Conservation (phyloP, 2,329 filamentous ascomycete genomes). For the Monosporascus sp. region DNA sequence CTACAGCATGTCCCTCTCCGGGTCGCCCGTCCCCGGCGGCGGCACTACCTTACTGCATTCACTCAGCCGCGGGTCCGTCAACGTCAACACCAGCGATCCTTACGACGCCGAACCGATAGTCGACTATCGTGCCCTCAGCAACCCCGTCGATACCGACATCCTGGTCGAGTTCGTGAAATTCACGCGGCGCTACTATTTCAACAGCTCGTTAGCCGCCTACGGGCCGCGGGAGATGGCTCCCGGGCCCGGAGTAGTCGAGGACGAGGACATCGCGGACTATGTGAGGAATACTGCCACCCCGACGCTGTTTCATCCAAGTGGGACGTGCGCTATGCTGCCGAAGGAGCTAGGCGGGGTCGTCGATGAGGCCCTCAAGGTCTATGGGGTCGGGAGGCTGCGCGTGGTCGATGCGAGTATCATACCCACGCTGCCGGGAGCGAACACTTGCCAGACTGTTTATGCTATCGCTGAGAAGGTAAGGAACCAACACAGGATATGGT, state of each 20-base stretch:
- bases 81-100: constrained; percentile 33
- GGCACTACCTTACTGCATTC: constrained; percentile 31
- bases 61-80: constrained; percentile 31
- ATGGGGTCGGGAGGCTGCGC: constrained; percentile 38
- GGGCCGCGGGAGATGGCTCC: constrained; percentile 28
- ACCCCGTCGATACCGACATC: constrained; percentile 32
- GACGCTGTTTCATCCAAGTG: constrained; percentile 34
- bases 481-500: neutral
- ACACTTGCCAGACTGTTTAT: constrained; percentile 46
- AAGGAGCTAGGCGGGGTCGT: constrained; percentile 39
- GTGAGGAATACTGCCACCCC: constrained; percentile 15
- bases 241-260: constrained; percentile 23
- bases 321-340: constrained; percentile 41
- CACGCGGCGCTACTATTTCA: constrained; percentile 28
- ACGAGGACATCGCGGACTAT: constrained; percentile 26
- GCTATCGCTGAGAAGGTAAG: constrained; percentile 43
- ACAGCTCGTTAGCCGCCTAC: constrained; percentile 29
- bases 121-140: constrained; percentile 33
- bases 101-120: constrained; percentile 28
- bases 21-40: constrained; percentile 1
- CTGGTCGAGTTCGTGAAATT: constrained; percentile 33
- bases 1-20: constrained; percentile 9
- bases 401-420: constrained; percentile 43
- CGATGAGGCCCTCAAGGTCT: constrained; percentile 35
- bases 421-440: constrained; percentile 37